phyloP scores from a whole-genome alignment of 1,284 basidiomycete genomes.

The Grifola frondosa region DNA sequence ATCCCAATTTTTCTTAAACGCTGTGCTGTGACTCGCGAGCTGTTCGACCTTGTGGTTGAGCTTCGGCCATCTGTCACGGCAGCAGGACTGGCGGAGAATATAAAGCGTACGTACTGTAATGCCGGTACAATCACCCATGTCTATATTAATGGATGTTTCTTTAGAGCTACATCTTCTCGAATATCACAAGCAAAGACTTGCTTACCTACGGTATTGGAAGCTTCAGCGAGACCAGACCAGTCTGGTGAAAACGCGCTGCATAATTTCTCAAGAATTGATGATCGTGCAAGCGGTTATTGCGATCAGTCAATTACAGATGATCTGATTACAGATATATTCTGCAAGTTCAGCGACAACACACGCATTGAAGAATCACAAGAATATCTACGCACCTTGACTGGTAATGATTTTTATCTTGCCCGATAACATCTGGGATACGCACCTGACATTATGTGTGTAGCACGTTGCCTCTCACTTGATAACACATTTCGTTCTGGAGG shows the following conservation, averaged over 20 bases:
- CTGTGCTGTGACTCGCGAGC: not conserved
- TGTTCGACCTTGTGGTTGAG: constrained; percentile 2
- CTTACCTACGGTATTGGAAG: not conserved
- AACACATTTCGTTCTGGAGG: constrained; percentile 3
- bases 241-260: not conserved
- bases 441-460: not conserved
- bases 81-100: constrained; percentile 1
- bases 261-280: constrained; percentile 3
- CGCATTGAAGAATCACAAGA: not conserved
- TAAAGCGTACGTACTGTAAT: not conserved
- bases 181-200: not conserved
- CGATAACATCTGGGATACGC: not conserved
- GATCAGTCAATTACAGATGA: constrained; percentile 1
- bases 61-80: not conserved
- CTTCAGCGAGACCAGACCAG: not conserved
- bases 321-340: not conserved
- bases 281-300: constrained; percentile 1
- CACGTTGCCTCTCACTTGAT: constrained; percentile 4
- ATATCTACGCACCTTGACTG: constrained; percentile 14
- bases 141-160: not conserved
- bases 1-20: constrained; percentile 3
- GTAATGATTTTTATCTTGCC: not conserved
- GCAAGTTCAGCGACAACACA: not conserved
- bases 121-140: constrained; percentile 3
- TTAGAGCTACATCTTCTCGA: constrained; percentile 4